Evolutionary conservation across 352 stramenopile genomes (phyloP), one percentile per base, ranked within the genome.

Genomic region (Phytophthora pseudosyringae): DNA sequence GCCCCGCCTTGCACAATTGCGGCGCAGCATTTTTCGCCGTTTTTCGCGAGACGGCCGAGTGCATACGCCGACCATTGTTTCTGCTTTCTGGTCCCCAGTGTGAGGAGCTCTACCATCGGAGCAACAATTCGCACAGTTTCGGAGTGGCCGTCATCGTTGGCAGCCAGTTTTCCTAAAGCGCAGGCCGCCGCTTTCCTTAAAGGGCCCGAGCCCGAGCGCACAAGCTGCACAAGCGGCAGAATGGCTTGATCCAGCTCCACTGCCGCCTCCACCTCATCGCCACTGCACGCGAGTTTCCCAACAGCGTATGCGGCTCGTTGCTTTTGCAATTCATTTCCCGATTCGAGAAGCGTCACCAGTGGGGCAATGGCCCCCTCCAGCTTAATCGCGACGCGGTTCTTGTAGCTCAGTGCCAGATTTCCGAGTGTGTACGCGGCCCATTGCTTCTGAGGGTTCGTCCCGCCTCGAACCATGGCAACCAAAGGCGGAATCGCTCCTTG

Each of bases 151-250:
- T 21, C 21, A 21, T 54, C 58, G 12, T 33, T 56, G 0, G 44
- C 51, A 41, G 40, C 54, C 3, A 71, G 32, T 16, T 67, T 68
- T 1, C 49, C 64, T 11, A 71, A 32, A 0, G 67, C 56, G 15
- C 59, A 67, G 0, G 62, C 54, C 3, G 67, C 67, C 4, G 71
- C 50, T 40, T 75, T 43, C 35, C 69, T 75, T 25, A 71, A 55
- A 0, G 31, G 15, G 6, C 68, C 54, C 0, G 55, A 67, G 1
- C 67, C 67, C 4, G 28, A 39, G 11, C 43, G 43, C 6, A 75
- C 31, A 3, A 75, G 45, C n/a, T 63, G 47, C 15, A 71, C 50
- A 1, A 75, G 44, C 28, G 54, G 55, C 13, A 70, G 15, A 21
- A 72, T 72, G 12, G 50, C 58, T 5, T 54, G 31, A 21, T 64